These are phyloP conservation scores for Pseudogymnoascus sp. DNA, from an alignment of 2,329 filamentous ascomycete species.

Conservation along the genomic window DNA sequence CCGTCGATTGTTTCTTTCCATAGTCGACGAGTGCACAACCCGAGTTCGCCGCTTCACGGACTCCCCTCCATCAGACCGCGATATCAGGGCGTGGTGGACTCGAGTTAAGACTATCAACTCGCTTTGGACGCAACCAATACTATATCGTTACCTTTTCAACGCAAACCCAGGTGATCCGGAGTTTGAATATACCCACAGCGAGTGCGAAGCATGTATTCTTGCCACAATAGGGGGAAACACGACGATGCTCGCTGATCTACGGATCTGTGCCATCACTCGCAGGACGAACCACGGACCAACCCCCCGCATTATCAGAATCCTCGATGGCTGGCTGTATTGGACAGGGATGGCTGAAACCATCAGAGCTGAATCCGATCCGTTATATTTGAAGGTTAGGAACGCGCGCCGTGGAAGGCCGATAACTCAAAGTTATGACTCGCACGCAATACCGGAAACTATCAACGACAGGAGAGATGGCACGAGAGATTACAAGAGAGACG, in stretches of 20 bases:
- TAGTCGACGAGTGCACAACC: conserved; percentile 37
- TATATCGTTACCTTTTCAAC: conserved; percentile 33
- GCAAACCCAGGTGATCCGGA: conserved; percentile 25
- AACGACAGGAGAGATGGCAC: neutral
- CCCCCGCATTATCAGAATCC: neutral
- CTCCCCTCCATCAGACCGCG: neutral
- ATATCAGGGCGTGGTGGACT: conserved; percentile 10
- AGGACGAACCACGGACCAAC: neutral
- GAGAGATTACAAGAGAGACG: no score
- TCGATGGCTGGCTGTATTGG: conserved; percentile 8
- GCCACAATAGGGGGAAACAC: conserved; percentile 40
- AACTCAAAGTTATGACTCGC: neutral
- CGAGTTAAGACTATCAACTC: conserved; percentile 20
- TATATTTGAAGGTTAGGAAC: neutral
- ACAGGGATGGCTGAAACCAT: neutral
- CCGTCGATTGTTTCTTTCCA: conserved; percentile 36
- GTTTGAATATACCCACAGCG: conserved; percentile 27
- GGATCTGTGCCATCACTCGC: conserved; percentile 32
- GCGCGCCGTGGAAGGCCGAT: neutral
- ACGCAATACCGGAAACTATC: neutral
- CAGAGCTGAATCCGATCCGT: neutral
- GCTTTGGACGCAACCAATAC: conserved; percentile 31
- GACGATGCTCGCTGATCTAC: conserved; percentile 39
- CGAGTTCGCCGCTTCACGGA: conserved; percentile 25
- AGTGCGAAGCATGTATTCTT: conserved; percentile 50